Conservation (phyloP, 2,329 filamentous ascomycete genomes). For the Reticulascus tulasneorum region DNA sequence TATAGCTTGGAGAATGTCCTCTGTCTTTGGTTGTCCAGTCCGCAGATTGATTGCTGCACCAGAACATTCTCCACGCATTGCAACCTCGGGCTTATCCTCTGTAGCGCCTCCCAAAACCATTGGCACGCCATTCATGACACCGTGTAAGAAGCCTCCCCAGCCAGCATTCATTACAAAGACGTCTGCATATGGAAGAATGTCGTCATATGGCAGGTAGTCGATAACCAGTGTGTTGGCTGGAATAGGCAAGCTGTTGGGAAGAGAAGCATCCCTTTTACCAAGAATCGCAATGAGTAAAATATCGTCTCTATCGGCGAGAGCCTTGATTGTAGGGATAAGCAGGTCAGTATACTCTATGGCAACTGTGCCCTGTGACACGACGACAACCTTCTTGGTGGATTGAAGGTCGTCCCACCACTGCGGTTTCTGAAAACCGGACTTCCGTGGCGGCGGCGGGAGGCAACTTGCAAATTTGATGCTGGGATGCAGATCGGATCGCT, state of each 20-base stretch:
- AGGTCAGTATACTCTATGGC: slow-evolving; percentile 34
- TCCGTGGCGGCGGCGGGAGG: slow-evolving; percentile 27
- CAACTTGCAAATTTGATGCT: slow-evolving; percentile 41
- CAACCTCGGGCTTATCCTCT: slow-evolving; percentile 38
- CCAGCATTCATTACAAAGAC: slow-evolving; percentile 46
- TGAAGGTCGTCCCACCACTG: slow-evolving; percentile 42
- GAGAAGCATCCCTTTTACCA: slow-evolving; percentile 18
- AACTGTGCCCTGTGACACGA: slow-evolving; percentile 45
- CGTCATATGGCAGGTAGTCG: slow-evolving; percentile 47
- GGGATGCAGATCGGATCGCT: slow-evolving; percentile 28
- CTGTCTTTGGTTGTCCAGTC: slow-evolving; percentile 25
- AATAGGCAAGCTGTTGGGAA: slow-evolving; percentile 22
- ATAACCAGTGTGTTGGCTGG: slow-evolving; percentile 39
- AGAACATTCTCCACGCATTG: slow-evolving; percentile 34
- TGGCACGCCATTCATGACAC: slow-evolving; percentile 40
- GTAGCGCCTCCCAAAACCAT: slow-evolving; percentile 41
- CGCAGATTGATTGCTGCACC: slow-evolving; percentile 42
- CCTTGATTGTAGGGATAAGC: slow-evolving; percentile 39
- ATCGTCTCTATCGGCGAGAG: slow-evolving; percentile 35
- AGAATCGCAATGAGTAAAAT: slow-evolving; percentile 28
- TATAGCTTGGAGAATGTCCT: slow-evolving; percentile 25
- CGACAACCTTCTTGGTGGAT: slow-evolving; percentile 34
- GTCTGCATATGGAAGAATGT: slow-evolving; percentile 36
- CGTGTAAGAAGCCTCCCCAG: slow-evolving; percentile 43
- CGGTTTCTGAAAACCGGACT: slow-evolving; percentile 29